phyloP scores from a whole-genome alignment of 73 alveolate genomes.

The Paramecium octaurelia region DNA sequence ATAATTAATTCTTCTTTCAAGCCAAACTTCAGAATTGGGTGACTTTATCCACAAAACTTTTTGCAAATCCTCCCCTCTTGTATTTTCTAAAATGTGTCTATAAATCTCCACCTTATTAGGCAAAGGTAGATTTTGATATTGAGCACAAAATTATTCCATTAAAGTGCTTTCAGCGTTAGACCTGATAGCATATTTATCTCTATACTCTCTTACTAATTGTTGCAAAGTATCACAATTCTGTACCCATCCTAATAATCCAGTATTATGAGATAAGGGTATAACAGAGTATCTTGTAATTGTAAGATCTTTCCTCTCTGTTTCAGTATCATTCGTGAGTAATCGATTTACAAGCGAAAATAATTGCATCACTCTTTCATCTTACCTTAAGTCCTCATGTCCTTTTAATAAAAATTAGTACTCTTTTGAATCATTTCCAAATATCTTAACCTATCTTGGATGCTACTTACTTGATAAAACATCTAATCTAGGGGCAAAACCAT shows the following conservation, averaged over 20 bases:
- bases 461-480: constrained; percentile 89
- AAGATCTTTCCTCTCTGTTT: constrained; percentile 88
- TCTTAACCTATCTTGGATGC: constrained; percentile 91
- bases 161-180: constrained; percentile 86
- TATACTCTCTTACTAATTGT: constrained; percentile 90
- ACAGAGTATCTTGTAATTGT: constrained; percentile 94
- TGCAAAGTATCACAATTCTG: constrained; percentile 96
- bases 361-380: constrained; percentile 96
- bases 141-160: constrained; percentile 83
- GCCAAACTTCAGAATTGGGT: constrained; percentile 93
- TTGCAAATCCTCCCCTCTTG: constrained; percentile 94
- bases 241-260: constrained; percentile 99
- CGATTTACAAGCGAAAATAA: constrained; percentile 94
- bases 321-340: constrained; percentile 89
- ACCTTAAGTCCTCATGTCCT: constrained; percentile 97
- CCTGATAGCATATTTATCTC: constrained; percentile 81
- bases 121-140: constrained; percentile 83
- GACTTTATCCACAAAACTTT: constrained; percentile 94
- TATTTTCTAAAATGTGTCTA: constrained; percentile 85
- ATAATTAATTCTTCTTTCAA: constrained; percentile 96
- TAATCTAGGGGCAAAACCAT: constrained; percentile 79
- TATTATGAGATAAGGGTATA: constrained; percentile 92
- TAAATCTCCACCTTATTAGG: constrained; percentile 91
- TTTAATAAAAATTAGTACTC: constrained; percentile 91
- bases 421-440: constrained; percentile 95